These are phyloP conservation scores for Nepenthes gracilis DNA, from an alignment of 148 eudicot genomes.

Conservation along the genomic window DNA sequence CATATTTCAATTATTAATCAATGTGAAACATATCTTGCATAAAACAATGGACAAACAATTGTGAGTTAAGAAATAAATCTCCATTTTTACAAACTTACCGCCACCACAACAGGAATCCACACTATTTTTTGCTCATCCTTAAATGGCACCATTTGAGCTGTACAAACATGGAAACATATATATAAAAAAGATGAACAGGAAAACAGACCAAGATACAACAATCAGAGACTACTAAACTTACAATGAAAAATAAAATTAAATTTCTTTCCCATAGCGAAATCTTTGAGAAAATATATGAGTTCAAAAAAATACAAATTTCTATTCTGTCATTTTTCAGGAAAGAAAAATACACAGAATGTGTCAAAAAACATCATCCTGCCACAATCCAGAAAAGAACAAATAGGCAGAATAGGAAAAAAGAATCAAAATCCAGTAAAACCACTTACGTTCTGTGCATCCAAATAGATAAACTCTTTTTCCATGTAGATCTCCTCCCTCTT, in stretches of 20 bases:
- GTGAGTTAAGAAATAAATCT: background rate
- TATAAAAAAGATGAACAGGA: background rate
- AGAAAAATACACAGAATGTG: background rate
- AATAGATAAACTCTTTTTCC: slow-evolving; percentile 74
- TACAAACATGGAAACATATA: slow-evolving; percentile 10
- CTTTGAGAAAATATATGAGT: too few species aligned
- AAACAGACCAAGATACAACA: background rate
- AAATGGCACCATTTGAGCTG: slow-evolving; percentile 87
- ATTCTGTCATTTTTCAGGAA: background rate
- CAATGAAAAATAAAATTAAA: too few species aligned
- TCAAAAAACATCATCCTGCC: background rate
- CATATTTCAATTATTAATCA: too few species aligned
- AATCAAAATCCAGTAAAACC: background rate
- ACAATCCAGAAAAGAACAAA: background rate
- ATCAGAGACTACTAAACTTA: background rate
- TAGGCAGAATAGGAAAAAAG: background rate
- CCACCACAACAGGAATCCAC: slow-evolving; percentile 80
- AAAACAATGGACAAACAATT: background rate
- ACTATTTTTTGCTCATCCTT: slow-evolving; percentile 49
- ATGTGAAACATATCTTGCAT: background rate
- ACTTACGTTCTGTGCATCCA: slow-evolving; percentile 93
- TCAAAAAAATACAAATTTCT: too few species aligned
- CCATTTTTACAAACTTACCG: slow-evolving; percentile 42
- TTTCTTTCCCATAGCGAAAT: too few species aligned
- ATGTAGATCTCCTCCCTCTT: slow-evolving; percentile 83